These are phyloP conservation scores for Candida khao-thaluensis DNA, from an alignment of 805 yeast species.

Conservation along the genomic window DNA sequence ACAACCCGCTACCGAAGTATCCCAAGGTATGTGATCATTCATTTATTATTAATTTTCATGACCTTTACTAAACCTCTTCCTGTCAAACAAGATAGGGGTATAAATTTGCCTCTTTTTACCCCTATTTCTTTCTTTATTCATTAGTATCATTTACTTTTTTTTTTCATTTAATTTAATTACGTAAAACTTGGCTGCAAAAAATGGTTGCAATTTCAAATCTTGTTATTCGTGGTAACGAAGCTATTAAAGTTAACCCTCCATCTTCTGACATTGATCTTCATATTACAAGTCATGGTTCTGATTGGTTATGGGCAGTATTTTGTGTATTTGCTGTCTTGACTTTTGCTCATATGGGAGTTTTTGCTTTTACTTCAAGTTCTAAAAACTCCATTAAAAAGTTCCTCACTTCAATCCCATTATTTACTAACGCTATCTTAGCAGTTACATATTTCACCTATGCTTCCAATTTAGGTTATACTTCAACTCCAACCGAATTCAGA, in stretches of 20 bases:
- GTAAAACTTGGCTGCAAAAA: constrained; percentile 11
- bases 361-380: constrained; percentile 22
- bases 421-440: constrained; percentile 42
- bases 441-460: constrained; percentile 55
- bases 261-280: constrained; percentile 45
- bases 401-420: constrained; percentile 42
- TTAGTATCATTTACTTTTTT: not conserved
- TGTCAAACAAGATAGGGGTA: constrained; percentile 2
- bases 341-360: constrained; percentile 24
- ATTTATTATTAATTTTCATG: not conserved
- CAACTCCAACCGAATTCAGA: constrained; percentile 45
- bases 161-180: not conserved
- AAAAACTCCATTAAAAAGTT: constrained; percentile 31
- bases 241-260: constrained; percentile 43
- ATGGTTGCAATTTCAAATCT: constrained; percentile 11
- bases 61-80: not conserved
- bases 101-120: constrained; percentile 6
- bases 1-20: constrained; percentile 2
- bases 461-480: constrained; percentile 57
- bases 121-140: constrained; percentile 4
- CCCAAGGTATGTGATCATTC: constrained; percentile 1
- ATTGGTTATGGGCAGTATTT: constrained; percentile 68
- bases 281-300: constrained; percentile 58
- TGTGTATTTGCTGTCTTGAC: constrained; percentile 44
- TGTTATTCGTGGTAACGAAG: constrained; percentile 30